Evolutionary conservation across 805 yeast species (phyloP), one percentile per base, ranked within the genome.

Genomic region (Lachancea meyersii): DNA sequence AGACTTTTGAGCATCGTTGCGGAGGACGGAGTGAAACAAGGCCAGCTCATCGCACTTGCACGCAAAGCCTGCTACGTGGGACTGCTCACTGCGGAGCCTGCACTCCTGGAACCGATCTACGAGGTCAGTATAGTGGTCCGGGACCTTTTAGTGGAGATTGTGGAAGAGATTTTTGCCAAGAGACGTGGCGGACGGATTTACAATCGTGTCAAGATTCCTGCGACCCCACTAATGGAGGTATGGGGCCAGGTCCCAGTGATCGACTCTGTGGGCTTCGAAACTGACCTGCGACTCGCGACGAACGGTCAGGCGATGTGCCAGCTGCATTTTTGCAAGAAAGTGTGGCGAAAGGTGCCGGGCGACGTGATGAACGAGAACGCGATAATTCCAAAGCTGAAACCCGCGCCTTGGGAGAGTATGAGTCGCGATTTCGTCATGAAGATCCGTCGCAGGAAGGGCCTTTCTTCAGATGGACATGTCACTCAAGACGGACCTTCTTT

Each of bases 381-480:
- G 14, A 66, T 64, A 37, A 72, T 87, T 31, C 87, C 88, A 4
- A 72, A 80, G 32, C 69, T 91, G 58, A 79, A 78, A 51, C 86
- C 96, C 0, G 96, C 93, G 1, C 80, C 82, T 5, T 63, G 70
- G 0, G 67, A 68, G 8, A 79, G 84, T 2, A 65, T 89, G 45
- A 91, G 96, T 1, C 70, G 98, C 44, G 98, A 93, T 62, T 86
- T 88, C 54, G 81, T 87, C 23, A 65, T 86, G 65, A 93, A 94
- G 61, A 87, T 96, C 0, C 73, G 99, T 59, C 77, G 80, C 53
- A 74, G 97, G 53, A 91, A 88, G 58, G 97, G 97, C 0, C 64
- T 91, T 27, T 72, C 78, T 6, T 86, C 81, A 11, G 94, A 82
- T 47, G 63, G 61, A 7, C 51, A 51, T 35, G 49, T 50, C 48